Base-by-base conservation (phyloP, 306 rosid genomes). In the Gillenia trifoliata region DNA sequence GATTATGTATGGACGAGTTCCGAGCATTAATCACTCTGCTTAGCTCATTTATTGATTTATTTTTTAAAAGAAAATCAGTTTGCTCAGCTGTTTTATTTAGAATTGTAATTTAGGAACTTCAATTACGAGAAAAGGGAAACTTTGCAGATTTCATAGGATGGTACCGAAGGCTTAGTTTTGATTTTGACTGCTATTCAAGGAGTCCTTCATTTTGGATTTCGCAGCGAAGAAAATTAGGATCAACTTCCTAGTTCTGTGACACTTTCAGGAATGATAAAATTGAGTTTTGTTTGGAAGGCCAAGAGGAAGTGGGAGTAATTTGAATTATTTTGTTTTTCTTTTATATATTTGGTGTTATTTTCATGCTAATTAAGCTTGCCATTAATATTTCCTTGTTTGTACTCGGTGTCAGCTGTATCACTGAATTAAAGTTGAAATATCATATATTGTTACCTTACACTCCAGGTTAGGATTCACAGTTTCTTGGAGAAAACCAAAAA, bases 401-500 rank as follows among this genome's bases (percentile, higher is more conserved):
- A 1, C 13, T 60, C 52, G 6, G 8, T 8, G 3, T 19, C 1
- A 23, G 2, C 11, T 11, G 6, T 49, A 13, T 36, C 41, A 50
- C 28, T 60, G 20, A 41, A 29, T 23, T 77, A 26, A 54, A 45
- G 64, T 8, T 40, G 38, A 12, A 12, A 11, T 41, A 2, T 41
- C 23, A n/a, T 74, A 17, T 26, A n/a, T 56, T 66, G n/a, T 64
- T 45, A 33, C 59, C 63, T 17, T 63, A 26, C 28, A 60, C 52
- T 65, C 62, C 81, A 91, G 97, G 89, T 88, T 50, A 86, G 91
- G 73, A 88, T 91, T 71, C 87, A 86, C 36, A 81, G 81, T 65
- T 82, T 91, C 72, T 56, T 91, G 80, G 89, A 91, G 79, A 91
- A 88, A 85, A 78, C 84, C 64, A 88, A 89, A 75, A 80, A 75